Percentiles rank a stretch among this genome's conserved stretches.
Evolutionary conservation across 2,329 filamentous ascomycete genomes (phyloP).

Genomic region (Fusarium lyarnte): DNA sequence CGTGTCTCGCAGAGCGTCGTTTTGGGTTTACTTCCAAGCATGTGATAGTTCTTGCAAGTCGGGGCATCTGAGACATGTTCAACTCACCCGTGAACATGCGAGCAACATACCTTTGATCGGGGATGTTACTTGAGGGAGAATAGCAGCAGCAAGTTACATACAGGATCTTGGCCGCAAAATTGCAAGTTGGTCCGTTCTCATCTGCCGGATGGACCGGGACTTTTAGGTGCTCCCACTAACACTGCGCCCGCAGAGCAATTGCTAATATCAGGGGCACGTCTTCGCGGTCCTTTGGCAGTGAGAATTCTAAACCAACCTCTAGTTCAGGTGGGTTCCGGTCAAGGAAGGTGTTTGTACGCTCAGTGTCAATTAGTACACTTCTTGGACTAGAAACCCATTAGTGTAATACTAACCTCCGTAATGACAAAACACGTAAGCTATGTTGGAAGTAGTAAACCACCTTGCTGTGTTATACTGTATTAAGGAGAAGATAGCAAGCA

Average conservation of each 20-base stretch:
- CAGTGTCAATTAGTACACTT: background rate
- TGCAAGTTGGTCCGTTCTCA: background rate
- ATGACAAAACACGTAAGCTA: background rate
- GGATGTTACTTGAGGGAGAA: background rate
- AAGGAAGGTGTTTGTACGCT: background rate
- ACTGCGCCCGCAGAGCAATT: constrained; percentile 4
- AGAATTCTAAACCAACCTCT: background rate
- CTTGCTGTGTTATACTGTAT: background rate
- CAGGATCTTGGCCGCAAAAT: background rate
- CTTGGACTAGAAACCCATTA: background rate
- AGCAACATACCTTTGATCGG: background rate
- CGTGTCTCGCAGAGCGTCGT: background rate
- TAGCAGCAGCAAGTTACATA: background rate
- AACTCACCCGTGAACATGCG: background rate
- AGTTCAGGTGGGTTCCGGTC: background rate
- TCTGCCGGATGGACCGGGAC: background rate
- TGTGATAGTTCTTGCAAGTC: background rate
- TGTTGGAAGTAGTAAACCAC: background rate
- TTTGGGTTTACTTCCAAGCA: background rate
- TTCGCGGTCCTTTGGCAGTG: background rate
- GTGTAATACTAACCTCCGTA: background rate
- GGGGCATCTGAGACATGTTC: background rate
- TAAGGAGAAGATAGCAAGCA: background rate
- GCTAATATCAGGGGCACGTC: background rate
- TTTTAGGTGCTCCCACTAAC: background rate